Evolutionary conservation across 1,284 basidiomycete species (phyloP).

Genomic region (Grifola frondosa): DNA sequence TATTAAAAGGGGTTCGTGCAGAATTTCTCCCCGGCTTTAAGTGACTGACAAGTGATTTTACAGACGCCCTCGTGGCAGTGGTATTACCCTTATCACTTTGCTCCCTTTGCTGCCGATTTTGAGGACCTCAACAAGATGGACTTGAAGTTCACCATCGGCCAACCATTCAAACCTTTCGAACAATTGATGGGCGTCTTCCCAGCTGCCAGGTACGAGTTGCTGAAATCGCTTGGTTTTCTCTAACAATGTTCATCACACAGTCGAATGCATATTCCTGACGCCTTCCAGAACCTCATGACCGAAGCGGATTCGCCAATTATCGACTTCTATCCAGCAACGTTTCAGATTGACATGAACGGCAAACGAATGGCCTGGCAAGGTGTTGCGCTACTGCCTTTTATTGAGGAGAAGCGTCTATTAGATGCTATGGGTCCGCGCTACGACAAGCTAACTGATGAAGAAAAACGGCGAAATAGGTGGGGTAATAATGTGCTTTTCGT

Average conservation of each 20-base stretch:
- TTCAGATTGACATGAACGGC: slow-evolving; percentile 99
- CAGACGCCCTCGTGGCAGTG: slow-evolving; percentile 98
- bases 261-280: slow-evolving; percentile 82
- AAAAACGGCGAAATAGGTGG: slow-evolving; percentile 82
- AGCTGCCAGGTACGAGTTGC: slow-evolving; percentile 69
- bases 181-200: slow-evolving; percentile 99
- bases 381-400: slow-evolving; percentile 95
- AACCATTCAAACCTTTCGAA: slow-evolving; percentile 96
- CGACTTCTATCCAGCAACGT: slow-evolving; percentile 93
- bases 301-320: slow-evolving; percentile 88
- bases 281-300: slow-evolving; percentile 90
- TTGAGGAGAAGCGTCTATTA: slow-evolving; percentile 83
- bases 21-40: background rate
- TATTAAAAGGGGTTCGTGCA: slow-evolving; percentile 90
- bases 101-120: slow-evolving; percentile 97
- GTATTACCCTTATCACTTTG: slow-evolving; percentile 99
- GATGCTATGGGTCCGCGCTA: slow-evolving; percentile 82
- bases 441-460: slow-evolving; percentile 75
- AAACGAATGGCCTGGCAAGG: slow-evolving; percentile 99
- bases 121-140: slow-evolving; percentile 78
- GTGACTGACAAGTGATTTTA: slow-evolving; percentile 10
- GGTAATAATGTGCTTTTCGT: slow-evolving; percentile 87
- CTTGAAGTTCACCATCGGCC: slow-evolving; percentile 76
- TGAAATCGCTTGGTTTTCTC: background rate
- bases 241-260: slow-evolving; percentile 40